Evolutionary conservation across 2,329 filamentous ascomycete genomes (phyloP), one percentile per base, ranked within the genome.

Genomic region (Talaromyces pinophilus): DNA sequence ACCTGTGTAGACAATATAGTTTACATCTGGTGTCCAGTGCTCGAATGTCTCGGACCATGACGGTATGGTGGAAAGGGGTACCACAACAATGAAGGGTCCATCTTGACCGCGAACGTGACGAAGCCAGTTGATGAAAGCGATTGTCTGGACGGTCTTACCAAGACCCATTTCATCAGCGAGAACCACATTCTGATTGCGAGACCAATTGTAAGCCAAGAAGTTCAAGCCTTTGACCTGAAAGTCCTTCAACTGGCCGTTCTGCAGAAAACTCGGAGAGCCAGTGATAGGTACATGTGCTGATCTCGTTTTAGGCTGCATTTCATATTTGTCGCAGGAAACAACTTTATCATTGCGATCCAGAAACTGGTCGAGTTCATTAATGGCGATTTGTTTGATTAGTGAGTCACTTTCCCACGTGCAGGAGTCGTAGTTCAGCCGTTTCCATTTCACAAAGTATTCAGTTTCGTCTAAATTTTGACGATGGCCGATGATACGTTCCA

Each of bases 41-140:
- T 97, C 95, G 79, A 99, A 97, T 0, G 95, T 99, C 74, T 99
- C 95, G 55, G 92, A 95, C 95, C 95, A 99, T 2, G 95, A 93
- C 6, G 95, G 94, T 81, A 99, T 97, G 59, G 96, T 97, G 68
- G 94, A 98, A 28, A 99, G 85, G 33, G 95, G 95, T 7, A 97
- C 95, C n/a, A 98, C 92, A 67, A 98, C 94, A 52, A 99, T 87
- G 75, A 97, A 98, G 0, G 95, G 95, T 0, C 95, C 95, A 78
- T 98, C 92, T 77, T 99, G 95, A 60, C 85, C 86, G 71, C 94
- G 88, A 67, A 93, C 89, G 79, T 98, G 94, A 64, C 92, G 91
- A 67, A 99, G 85, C 94, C 95, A 99, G 76, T 94, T 97, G 78
- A 99, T 90, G 77, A 98, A 98, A 0, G 94, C 89, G 33, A 99